Percentiles rank a stretch among this genome's conserved stretches.
Conservation (phyloP, 306 rosid genomes). For the Trichosanthes truncata region DNA sequence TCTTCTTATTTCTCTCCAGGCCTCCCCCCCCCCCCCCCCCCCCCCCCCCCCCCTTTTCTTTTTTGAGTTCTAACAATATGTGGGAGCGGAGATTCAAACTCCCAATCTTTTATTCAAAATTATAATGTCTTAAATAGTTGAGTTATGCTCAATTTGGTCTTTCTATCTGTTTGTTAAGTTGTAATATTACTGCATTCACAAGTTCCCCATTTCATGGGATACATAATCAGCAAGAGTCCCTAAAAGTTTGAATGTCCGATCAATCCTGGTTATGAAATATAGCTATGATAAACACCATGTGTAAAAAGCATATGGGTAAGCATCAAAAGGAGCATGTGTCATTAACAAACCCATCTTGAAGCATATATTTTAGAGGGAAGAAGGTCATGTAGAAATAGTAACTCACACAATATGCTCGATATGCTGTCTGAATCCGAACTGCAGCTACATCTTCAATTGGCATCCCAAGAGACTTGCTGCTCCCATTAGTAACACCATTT, state of each 20-base stretch:
- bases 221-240: neutral
- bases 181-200: neutral
- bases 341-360: neutral
- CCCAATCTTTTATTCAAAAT: neutral
- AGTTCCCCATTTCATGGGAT: neutral
- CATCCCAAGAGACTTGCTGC: slow-evolving; percentile 26
- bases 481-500: slow-evolving; percentile 31
- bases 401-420: slow-evolving; percentile 70
- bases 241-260: neutral
- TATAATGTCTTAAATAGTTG: neutral
- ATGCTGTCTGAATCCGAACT: slow-evolving; percentile 76
- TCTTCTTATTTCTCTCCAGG: neutral
- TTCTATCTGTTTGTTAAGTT: neutral
- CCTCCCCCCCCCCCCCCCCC: neutral
- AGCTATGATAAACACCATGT: neutral
- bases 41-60: neutral
- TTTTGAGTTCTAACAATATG: neutral
- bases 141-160: neutral
- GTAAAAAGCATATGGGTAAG: neutral
- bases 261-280: neutral
- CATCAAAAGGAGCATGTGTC: neutral
- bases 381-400: neutral
- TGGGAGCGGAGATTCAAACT: neutral
- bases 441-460: slow-evolving; percentile 72
- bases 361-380: neutral